Conservation (phyloP, 2,329 filamentous ascomycete genomes). For the Fusarium caatingaense region DNA sequence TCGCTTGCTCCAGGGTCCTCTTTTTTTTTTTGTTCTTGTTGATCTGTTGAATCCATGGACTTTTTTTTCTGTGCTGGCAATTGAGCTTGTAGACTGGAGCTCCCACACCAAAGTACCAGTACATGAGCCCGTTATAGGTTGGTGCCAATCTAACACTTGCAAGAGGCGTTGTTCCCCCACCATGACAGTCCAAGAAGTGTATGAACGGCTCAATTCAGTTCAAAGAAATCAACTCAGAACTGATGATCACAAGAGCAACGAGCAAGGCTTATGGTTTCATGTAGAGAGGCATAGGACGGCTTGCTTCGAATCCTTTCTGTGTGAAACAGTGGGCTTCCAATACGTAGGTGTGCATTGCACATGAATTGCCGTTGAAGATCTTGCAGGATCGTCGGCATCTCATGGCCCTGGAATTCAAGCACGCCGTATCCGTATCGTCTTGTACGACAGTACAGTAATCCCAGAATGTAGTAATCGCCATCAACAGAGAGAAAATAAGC, state of each 20-base stretch:
- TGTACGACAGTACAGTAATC: constrained; percentile 10
- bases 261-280: constrained; percentile 23
- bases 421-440: not conserved
- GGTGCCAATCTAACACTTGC: constrained; percentile 20
- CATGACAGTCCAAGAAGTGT: constrained; percentile 31
- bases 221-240: not conserved
- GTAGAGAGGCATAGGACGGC: constrained; percentile 6
- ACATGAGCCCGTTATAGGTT: constrained; percentile 24
- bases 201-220: constrained; percentile 22
- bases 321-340: constrained; percentile 25
- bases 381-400: constrained; percentile 30
- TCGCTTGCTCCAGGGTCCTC: constrained; percentile 40
- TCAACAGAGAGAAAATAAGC: constrained; percentile 18
- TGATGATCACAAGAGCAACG: constrained; percentile 1
- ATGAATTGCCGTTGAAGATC: constrained; percentile 31
- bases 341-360: constrained; percentile 13
- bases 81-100: constrained; percentile 40
- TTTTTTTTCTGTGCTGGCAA: constrained; percentile 23
- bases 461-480: constrained; percentile 36
- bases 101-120: constrained; percentile 29
- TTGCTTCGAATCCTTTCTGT: not conserved
- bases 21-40: constrained; percentile 45
- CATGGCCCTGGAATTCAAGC: constrained; percentile 13
- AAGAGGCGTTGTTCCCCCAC: constrained; percentile 32
- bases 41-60: constrained; percentile 48